Conservation (phyloP, 2,329 filamentous ascomycete genomes). For the Colletotrichum incanum region DNA sequence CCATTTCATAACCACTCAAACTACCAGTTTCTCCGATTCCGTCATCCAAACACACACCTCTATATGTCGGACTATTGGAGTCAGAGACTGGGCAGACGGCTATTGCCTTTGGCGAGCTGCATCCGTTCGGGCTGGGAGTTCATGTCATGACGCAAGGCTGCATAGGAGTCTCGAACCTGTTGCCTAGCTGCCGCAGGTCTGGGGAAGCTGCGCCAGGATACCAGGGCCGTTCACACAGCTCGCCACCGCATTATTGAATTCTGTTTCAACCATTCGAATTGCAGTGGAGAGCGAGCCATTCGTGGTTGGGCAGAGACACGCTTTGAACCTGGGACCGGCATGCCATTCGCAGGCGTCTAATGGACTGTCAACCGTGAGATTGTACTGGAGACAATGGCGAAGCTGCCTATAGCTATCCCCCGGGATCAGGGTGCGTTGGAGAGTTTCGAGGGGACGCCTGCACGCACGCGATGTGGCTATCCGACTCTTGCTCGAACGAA, state of each 20-base stretch:
- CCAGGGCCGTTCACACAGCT: slow-evolving; percentile 17
- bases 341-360: slow-evolving; percentile 3
- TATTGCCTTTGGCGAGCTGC: slow-evolving; percentile 25
- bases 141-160: slow-evolving; percentile 33
- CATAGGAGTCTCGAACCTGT: slow-evolving; percentile 3
- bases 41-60: neutral
- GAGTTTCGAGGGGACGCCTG: slow-evolving; percentile 21
- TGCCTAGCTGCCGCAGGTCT: slow-evolving; percentile 26
- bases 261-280: slow-evolving; percentile 11
- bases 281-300: slow-evolving; percentile 2
- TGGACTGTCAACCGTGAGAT: slow-evolving; percentile 18
- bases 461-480: slow-evolving; percentile 9
- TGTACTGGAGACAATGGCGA: slow-evolving; percentile 9
- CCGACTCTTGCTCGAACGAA: neutral
- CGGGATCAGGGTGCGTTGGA: slow-evolving; percentile 22
- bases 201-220: neutral
- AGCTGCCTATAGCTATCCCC: slow-evolving; percentile 7
- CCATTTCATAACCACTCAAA: neutral
- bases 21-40: slow-evolving; percentile 10
- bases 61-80: neutral
- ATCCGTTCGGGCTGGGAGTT: neutral
- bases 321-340: slow-evolving; percentile 17
- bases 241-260: slow-evolving; percentile 9
- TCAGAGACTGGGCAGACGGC: neutral
- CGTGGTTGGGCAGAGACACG: slow-evolving; percentile 4